These are phyloP conservation scores for Scytalidium lignicola DNA, from an alignment of 2,329 filamentous ascomycete species.

Conservation along the genomic window DNA sequence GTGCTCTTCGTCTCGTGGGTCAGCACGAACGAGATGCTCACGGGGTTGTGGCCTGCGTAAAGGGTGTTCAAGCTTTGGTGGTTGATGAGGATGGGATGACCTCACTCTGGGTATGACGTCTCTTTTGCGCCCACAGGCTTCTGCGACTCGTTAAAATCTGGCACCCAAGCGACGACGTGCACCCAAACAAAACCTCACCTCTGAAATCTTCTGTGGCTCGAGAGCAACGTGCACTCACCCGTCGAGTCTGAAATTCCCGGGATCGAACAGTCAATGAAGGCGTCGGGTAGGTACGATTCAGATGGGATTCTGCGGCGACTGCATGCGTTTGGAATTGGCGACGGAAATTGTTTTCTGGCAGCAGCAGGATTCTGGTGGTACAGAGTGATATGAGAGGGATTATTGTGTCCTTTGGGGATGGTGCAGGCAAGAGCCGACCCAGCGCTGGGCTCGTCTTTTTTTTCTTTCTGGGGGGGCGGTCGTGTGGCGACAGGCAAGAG, in stretches of 20 bases:
- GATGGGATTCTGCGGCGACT: not conserved
- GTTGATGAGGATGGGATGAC: conserved; percentile 2
- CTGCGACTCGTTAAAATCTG: conserved; percentile 3
- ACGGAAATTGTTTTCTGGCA: no score
- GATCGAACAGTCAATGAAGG: not conserved
- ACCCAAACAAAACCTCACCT: not conserved
- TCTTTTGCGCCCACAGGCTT: conserved; percentile 1
- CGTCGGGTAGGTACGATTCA: not conserved
- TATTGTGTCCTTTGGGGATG: not conserved
- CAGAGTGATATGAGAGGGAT: not conserved
- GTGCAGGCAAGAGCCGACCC: not conserved
- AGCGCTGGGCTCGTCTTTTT: not conserved
- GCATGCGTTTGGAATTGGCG: no score
- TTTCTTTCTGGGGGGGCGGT: not conserved
- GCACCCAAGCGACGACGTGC: not conserved
- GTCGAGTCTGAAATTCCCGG: not conserved
- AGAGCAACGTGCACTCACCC: not conserved
- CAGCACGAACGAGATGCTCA: not conserved
- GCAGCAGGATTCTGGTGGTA: not conserved
- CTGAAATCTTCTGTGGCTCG: not conserved
- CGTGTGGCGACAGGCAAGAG: not conserved
- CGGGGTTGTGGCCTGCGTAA: not conserved
- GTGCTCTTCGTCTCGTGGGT: not conserved
- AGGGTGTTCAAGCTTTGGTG: not conserved
- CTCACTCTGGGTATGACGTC: conserved; percentile 1